Evolutionary conservation across 2,329 filamentous ascomycete species (phyloP).

Genomic region (Dothidotthia symphoricarpi): DNA sequence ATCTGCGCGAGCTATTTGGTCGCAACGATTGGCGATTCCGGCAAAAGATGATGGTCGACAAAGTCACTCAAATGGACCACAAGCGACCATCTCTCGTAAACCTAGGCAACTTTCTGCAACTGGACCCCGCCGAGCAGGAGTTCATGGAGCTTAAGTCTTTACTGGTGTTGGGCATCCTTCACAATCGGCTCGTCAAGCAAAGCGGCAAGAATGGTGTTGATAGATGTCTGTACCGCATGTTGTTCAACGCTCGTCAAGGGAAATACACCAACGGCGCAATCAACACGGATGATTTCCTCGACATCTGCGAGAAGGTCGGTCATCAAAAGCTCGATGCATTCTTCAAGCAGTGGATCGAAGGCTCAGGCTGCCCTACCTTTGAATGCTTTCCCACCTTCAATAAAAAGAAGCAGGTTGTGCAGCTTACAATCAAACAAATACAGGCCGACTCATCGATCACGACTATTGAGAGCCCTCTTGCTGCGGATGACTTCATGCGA

Average conservation of each 20-base stretch:
- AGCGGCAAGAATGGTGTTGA: conserved; percentile 80
- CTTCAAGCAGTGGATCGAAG: conserved; percentile 89
- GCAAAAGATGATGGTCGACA: conserved; percentile 80
- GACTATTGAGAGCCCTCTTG: conserved; percentile 47
- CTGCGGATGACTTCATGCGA: conserved; percentile 75
- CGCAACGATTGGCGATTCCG: conserved; percentile 93
- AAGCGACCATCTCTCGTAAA: conserved; percentile 78
- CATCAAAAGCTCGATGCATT: conserved; percentile 86
- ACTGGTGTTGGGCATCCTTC: conserved; percentile 87
- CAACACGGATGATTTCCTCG: conserved; percentile 73
- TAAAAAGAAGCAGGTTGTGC: conserved; percentile 93
- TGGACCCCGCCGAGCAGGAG: conserved; percentile 82
- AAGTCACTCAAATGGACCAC: conserved; percentile 76
- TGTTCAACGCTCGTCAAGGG: conserved; percentile 82
- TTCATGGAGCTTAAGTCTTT: conserved; percentile 91
- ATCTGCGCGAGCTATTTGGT: conserved; percentile 85
- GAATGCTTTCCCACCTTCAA: conserved; percentile 88
- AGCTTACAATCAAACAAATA: conserved; percentile 78
- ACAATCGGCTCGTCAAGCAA: conserved; percentile 84
- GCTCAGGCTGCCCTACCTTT: conserved; percentile 85
- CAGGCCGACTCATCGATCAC: conserved; percentile 32
- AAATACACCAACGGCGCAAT: conserved; percentile 69
- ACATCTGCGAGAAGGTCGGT: conserved; percentile 81
- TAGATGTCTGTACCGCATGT: conserved; percentile 79
- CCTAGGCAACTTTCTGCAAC: conserved; percentile 71